A percentile compares a stretch with the other conserved stretches of the same genome.
These are phyloP conservation scores for Stephania cephalantha DNA, from an alignment of 164 flowering plant species.

Conservation along the genomic window DNA sequence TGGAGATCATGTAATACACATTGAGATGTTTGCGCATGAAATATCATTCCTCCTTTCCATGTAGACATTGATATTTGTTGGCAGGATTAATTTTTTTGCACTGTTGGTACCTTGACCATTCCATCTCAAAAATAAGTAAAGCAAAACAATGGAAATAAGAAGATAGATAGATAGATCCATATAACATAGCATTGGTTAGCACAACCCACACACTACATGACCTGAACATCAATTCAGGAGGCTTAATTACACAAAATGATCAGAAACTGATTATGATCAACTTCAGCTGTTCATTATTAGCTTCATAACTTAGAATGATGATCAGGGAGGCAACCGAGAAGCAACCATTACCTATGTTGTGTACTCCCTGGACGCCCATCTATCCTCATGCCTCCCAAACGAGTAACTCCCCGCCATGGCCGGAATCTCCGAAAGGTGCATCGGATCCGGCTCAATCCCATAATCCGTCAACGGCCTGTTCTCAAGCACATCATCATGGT, in stretches of 20 bases:
- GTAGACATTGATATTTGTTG: too few species aligned
- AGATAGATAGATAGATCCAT: too few species aligned
- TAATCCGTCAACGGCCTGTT: constrained; percentile 87
- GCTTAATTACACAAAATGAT: neutral
- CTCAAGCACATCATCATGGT: constrained; percentile 79
- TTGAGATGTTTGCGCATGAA: too few species aligned
- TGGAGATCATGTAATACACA: too few species aligned
- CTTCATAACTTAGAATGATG: neutral
- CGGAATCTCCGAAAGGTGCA: constrained; percentile 53
- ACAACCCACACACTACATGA: too few species aligned
- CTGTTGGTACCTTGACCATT: too few species aligned
- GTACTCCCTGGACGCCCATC: constrained; percentile 54
- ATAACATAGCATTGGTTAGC: too few species aligned
- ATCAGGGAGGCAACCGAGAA: neutral
- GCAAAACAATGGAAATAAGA: too few species aligned
- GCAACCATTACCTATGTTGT: constrained; percentile 19
- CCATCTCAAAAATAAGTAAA: too few species aligned
- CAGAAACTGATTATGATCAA: neutral
- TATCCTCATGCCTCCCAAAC: constrained; percentile 56
- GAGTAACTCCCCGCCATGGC: constrained; percentile 31
- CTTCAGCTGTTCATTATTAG: neutral
- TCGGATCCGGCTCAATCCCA: constrained; percentile 85
- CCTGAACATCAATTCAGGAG: neutral
- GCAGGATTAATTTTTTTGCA: too few species aligned
- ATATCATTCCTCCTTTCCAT: too few species aligned